Base-by-base conservation (phyloP, 1,284 basidiomycete genomes). In the Paramarasmius palmivorus region DNA sequence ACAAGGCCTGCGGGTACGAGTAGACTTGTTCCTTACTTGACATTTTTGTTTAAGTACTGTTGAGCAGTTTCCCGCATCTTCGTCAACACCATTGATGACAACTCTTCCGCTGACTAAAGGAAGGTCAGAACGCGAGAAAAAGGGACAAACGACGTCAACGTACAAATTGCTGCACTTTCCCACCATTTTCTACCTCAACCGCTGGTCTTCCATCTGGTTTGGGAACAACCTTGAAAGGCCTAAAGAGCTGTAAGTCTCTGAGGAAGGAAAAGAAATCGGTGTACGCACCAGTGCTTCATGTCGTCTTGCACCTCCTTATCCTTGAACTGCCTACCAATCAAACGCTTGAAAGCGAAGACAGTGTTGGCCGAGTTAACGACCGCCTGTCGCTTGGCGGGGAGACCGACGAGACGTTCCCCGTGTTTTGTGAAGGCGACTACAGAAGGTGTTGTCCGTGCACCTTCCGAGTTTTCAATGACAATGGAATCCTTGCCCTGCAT, bases 381-480 rank as follows among this genome's bases (percentile, higher is more conserved):
- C 5, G 94, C 95, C 74, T 98, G 96, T 54, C 95, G 93, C 76
- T 98, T 95, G 37, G 96, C 97, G 34, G 97, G 96, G 50, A 97
- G 84, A 74, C 96, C 96, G 60, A 98, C 92, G 40, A 97, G 82
- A 61, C 93, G 91, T 71, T 95, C 93, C 57, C 90, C 90, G 65
- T 94, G 85, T 75, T 98, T 98, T 61, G 95, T 95, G 83, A 99
- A 99, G 39, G 96, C 97, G 61, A 99, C 94, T 55, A 98, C 93
- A 49, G 96, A 99, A 8, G 97, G 97, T 26, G 96, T 99, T 61
- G 96, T 98, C 66, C 96, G 88, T 59, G 92, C 93, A 80, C 96
- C 96, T 79, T 99, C 96, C 10, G 95, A 78, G 79, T 99, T 98
- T 76, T 98, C 96, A 65, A 99, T 91, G 61, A 99, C 96, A 63